These are phyloP conservation scores for Falciphora oryzae DNA, from an alignment of 2,329 filamentous ascomycete genomes.

Conservation along the genomic window DNA sequence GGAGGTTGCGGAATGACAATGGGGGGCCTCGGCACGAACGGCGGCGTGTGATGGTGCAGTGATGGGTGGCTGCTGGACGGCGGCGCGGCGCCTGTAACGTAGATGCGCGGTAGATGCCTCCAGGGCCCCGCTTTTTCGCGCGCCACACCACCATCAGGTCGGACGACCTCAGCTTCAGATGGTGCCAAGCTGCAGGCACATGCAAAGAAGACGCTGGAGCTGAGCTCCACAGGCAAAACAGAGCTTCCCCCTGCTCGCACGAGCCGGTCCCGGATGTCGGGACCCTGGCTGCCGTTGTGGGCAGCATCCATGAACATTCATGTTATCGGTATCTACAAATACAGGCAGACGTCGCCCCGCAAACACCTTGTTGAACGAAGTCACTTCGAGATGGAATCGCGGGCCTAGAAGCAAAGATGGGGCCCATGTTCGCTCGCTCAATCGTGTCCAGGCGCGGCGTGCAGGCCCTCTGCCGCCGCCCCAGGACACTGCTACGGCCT, in stretches of 20 bases:
- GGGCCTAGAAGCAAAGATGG: not conserved
- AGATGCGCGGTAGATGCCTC: too few species aligned
- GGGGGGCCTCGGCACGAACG: too few species aligned
- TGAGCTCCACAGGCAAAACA: not conserved
- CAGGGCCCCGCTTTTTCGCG: not conserved
- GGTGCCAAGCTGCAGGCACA: not conserved
- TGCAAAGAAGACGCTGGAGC: not conserved
- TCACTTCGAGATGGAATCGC: not conserved
- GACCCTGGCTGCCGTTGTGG: too few species aligned
- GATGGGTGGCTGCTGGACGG: too few species aligned
- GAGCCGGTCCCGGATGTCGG: too few species aligned
- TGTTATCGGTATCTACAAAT: too few species aligned
- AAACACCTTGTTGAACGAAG: not conserved
- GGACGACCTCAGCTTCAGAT: too few species aligned
- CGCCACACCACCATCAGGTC: too few species aligned
- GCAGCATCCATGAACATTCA: too few species aligned
- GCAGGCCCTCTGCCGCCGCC: not conserved
- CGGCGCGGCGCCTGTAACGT: too few species aligned
- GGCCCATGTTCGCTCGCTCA: not conserved
- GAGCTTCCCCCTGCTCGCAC: not conserved
- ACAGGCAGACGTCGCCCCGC: too few species aligned
- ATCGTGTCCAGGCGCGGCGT: not conserved
- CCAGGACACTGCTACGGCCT: not conserved
- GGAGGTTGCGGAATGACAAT: not conserved
- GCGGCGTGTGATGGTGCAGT: too few species aligned